These are phyloP conservation scores for Huntiella decipiens DNA, from an alignment of 2,329 filamentous ascomycete genomes.

Conservation along the genomic window DNA sequence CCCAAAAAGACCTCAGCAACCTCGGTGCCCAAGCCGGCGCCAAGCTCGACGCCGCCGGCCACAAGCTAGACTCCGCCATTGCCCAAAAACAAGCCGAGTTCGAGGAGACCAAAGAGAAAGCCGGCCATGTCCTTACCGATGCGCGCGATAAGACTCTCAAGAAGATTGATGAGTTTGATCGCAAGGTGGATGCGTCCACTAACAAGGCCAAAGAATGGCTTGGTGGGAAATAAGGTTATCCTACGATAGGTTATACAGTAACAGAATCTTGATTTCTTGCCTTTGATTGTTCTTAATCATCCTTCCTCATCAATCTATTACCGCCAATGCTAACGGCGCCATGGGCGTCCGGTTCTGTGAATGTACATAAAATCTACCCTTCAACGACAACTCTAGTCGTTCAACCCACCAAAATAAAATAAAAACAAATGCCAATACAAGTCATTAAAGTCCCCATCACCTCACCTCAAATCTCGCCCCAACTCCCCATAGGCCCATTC, in stretches of 20 bases:
- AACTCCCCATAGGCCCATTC: slow-evolving; percentile 51
- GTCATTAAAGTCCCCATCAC: too few relatives aligned
- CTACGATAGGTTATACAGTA: background rate
- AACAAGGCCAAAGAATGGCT: slow-evolving; percentile 87
- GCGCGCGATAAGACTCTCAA: slow-evolving; percentile 44
- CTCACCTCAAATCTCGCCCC: slow-evolving; percentile 44
- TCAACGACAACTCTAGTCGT: background rate
- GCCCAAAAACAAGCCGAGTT: slow-evolving; percentile 45
- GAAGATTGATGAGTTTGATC: slow-evolving; percentile 68
- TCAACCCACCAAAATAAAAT: background rate
- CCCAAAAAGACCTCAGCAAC: slow-evolving; percentile 41
- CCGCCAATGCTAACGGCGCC: background rate
- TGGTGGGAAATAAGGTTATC: slow-evolving; percentile 32
- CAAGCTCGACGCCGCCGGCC: slow-evolving; percentile 49
- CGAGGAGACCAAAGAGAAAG: slow-evolving; percentile 39
- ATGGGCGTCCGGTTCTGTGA: background rate
- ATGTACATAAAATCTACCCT: slow-evolving; percentile 1
- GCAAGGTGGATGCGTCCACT: slow-evolving; percentile 59
- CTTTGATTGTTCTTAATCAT: background rate
- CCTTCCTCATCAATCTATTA: background rate
- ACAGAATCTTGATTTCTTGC: background rate
- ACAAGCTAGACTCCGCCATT: slow-evolving; percentile 15
- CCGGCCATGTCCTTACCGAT: slow-evolving; percentile 41
- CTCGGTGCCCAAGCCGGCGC: slow-evolving; percentile 31
- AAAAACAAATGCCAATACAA: too few relatives aligned